Conservation (phyloP, 2,329 filamentous ascomycete species). For the Hypoxylon rubiginosum region DNA sequence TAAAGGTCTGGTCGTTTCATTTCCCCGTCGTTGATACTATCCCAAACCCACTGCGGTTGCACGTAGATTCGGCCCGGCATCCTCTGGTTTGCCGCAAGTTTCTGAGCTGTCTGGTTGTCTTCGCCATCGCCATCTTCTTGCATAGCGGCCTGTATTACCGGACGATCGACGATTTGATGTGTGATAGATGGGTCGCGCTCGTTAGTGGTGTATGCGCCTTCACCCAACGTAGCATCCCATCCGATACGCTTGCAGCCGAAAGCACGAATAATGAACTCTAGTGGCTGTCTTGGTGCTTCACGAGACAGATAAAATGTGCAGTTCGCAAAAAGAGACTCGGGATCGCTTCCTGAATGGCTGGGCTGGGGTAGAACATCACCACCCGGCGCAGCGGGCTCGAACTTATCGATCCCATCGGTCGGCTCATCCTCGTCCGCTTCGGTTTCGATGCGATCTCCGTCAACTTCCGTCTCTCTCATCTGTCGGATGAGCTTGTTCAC, state of each 20-base stretch:
- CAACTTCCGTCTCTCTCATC: conserved; percentile 69
- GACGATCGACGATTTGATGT: conserved; percentile 95
- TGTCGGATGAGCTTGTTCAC: conserved; percentile 78
- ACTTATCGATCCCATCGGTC: conserved; percentile 85
- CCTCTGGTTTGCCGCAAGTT: conserved; percentile 73
- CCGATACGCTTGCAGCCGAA: conserved; percentile 97
- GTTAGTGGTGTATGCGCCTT: conserved; percentile 91
- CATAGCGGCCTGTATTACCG: conserved; percentile 74
- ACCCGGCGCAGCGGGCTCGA: conserved; percentile 85
- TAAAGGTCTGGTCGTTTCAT: conserved; percentile 89
- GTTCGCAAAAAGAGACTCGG: conserved; percentile 83
- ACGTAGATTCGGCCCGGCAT: conserved; percentile 94
- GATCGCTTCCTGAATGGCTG: conserved; percentile 72
- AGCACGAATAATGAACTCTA: conserved; percentile 92
- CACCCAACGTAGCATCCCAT: conserved; percentile 92
- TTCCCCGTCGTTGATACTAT: conserved; percentile 92
- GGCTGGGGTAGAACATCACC: conserved; percentile 91
- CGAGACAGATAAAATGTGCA: conserved; percentile 94
- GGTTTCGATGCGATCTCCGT: conserved; percentile 58
- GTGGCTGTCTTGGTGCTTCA: conserved; percentile 88
- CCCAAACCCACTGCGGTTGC: conserved; percentile 99
- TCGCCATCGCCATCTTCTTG: conserved; percentile 64
- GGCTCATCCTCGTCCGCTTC: conserved; percentile 60
- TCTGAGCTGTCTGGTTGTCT: conserved; percentile 73
- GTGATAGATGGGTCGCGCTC: conserved; percentile 91